Conservation (phyloP, 164 flowering plant genomes). For the Taxillus chinensis region DNA sequence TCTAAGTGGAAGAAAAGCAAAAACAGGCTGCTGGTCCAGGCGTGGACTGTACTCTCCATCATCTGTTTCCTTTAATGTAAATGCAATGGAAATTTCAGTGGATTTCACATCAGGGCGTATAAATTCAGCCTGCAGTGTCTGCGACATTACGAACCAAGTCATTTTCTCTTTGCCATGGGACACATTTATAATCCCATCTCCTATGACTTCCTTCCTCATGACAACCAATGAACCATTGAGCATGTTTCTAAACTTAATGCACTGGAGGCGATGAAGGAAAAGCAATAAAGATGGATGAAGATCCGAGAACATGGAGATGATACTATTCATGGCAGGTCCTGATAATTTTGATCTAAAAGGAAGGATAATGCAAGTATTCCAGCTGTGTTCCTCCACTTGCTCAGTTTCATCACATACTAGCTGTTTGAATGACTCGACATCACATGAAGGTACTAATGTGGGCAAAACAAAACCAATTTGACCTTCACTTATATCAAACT, state of each 20-base stretch:
- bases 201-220: constrained; percentile 66
- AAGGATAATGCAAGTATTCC: constrained; percentile 91
- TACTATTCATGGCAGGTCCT: constrained; percentile 32
- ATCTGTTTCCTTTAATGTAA: constrained; percentile 52
- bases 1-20: constrained; percentile 92
- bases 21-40: constrained; percentile 75
- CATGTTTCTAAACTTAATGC: constrained; percentile 64
- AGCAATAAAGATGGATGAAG: constrained; percentile 89
- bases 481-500: constrained; percentile 84
- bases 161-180: constrained; percentile 65
- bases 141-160: constrained; percentile 73
- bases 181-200: constrained; percentile 65
- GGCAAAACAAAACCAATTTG: constrained; percentile 96
- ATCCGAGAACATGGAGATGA: constrained; percentile 76
- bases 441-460: constrained; percentile 60
- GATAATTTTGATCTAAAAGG: constrained; percentile 56
- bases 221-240: constrained; percentile 42
- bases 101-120: constrained; percentile 52
- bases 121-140: constrained; percentile 39
- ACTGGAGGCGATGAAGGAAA: constrained; percentile 85
- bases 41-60: constrained; percentile 41
- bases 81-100: constrained; percentile 87
- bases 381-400: constrained; percentile 21
- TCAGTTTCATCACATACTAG: constrained; percentile 28
- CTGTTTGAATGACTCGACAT: constrained; percentile 29